Evolutionary conservation across 495 filamentous ascomycete species (phyloP).

Genomic region (Penicillium cataractarum): DNA sequence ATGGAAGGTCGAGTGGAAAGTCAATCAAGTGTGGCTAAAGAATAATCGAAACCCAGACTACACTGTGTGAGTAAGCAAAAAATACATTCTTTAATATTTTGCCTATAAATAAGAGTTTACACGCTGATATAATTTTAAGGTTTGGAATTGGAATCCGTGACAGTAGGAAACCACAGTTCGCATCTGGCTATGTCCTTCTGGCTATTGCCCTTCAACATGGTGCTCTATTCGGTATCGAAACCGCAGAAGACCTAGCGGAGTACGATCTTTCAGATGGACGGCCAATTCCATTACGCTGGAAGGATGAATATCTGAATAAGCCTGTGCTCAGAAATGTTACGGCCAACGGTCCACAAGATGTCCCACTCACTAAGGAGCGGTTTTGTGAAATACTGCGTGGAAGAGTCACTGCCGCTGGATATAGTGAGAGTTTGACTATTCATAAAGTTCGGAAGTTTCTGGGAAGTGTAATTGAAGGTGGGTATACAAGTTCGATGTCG

Average conservation of each 20-base stretch:
- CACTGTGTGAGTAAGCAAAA: slow-evolving; percentile 15
- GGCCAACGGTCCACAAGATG: slow-evolving; percentile 24
- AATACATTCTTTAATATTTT: background rate
- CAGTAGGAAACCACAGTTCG: slow-evolving; percentile 25
- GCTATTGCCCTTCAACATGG: slow-evolving; percentile 20
- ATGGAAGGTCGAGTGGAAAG: slow-evolving; percentile 17
- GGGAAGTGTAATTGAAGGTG: slow-evolving; percentile 22
- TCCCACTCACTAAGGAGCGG: slow-evolving; percentile 14
- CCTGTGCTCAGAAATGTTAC: slow-evolving; percentile 28
- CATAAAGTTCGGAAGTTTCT: slow-evolving; percentile 22
- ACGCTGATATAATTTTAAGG: slow-evolving; percentile 8
- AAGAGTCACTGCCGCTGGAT: slow-evolving; percentile 19
- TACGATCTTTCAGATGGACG: background rate
- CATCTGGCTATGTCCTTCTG: slow-evolving; percentile 20
- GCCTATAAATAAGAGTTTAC: slow-evolving; percentile 3
- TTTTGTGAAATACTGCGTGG: slow-evolving; percentile 20
- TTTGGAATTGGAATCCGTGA: slow-evolving; percentile 29
- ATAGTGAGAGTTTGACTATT: slow-evolving; percentile 13
- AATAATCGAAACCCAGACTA: slow-evolving; percentile 22
- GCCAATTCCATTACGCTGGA: slow-evolving; percentile 17
- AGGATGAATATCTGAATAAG: slow-evolving; percentile 24
- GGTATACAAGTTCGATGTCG: background rate
- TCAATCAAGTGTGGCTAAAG: slow-evolving; percentile 23
- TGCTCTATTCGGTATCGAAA: slow-evolving; percentile 24
- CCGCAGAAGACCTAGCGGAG: slow-evolving; percentile 17